These are phyloP conservation scores for Ampelomyces quisqualis DNA, from an alignment of 2,329 filamentous ascomycete species.

Conservation along the genomic window DNA sequence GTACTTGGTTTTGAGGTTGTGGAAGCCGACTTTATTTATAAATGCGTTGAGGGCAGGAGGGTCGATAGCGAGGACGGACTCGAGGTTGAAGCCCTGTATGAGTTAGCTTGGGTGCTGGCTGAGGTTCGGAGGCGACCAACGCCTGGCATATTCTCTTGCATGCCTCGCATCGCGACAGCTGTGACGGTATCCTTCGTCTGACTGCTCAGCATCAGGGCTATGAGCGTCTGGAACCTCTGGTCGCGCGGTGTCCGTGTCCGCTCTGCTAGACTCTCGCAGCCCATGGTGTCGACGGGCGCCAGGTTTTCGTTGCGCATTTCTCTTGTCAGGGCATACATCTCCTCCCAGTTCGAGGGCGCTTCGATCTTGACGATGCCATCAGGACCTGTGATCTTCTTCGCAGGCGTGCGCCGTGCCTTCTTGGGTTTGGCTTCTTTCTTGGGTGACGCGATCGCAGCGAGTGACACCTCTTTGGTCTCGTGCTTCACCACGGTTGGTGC, in stretches of 20 bases:
- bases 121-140: constrained; percentile 16
- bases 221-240: constrained; percentile 80
- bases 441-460: constrained; percentile 25
- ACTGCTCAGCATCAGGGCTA: constrained; percentile 85
- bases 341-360: constrained; percentile 79
- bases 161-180: constrained; percentile 74
- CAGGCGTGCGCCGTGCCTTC: constrained; percentile 42
- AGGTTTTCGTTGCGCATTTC: constrained; percentile 71
- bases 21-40: constrained; percentile 85
- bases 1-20: constrained; percentile 89
- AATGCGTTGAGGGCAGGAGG: constrained; percentile 68
- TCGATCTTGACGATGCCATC: constrained; percentile 48
- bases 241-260: constrained; percentile 53
- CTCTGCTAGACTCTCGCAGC: constrained; percentile 76
- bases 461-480: constrained; percentile 23
- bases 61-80: constrained; percentile 73
- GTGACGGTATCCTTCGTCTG: constrained; percentile 95
- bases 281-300: constrained; percentile 96
- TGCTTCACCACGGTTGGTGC: constrained; percentile 37
- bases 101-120: background rate
- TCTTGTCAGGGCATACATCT: constrained; percentile 74
- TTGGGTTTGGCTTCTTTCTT: constrained; percentile 33
- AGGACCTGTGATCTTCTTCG: constrained; percentile 35
- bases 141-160: constrained; percentile 72
- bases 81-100: constrained; percentile 61